Evolutionary conservation across 2,329 filamentous ascomycete genomes (phyloP).

Genomic region (Diplodia mutila): DNA sequence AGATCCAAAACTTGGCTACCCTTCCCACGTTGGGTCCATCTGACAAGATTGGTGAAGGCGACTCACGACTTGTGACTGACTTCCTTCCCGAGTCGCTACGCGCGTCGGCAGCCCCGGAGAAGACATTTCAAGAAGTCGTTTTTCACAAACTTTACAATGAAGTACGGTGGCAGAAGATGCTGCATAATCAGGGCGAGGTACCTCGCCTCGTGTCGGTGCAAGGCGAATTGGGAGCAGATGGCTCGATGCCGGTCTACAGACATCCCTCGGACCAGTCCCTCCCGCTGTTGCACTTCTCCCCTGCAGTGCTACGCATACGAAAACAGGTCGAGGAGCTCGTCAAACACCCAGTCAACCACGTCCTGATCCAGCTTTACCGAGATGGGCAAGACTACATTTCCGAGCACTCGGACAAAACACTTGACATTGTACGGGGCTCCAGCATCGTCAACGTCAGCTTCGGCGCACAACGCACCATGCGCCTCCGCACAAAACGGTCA

Average conservation of each 20-base stretch:
- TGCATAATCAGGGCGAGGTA: conserved; percentile 87
- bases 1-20: not conserved
- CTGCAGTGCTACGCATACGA: conserved; percentile 71
- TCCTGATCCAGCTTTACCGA: conserved; percentile 91
- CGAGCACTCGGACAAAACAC: conserved; percentile 94
- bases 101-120: conserved; percentile 35
- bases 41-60: conserved; percentile 73
- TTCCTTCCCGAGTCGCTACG: conserved; percentile 59
- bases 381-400: conserved; percentile 87
- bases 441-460: conserved; percentile 92
- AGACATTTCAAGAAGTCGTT: conserved; percentile 57
- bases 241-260: conserved; percentile 85
- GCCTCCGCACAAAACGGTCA: conserved; percentile 77
- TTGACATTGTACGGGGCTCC: conserved; percentile 81
- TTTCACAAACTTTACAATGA: conserved; percentile 75
- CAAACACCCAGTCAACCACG: conserved; percentile 86
- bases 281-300: conserved; percentile 74
- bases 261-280: conserved; percentile 90
- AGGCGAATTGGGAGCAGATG: conserved; percentile 69
- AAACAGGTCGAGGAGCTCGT: conserved; percentile 70
- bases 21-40: conserved; percentile 46
- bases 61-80: conserved; percentile 74
- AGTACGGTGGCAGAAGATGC: conserved; percentile 89
- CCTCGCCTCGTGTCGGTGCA: conserved; percentile 91
- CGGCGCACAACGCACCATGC: conserved; percentile 90